A percentile compares a stretch with the other conserved stretches of the same genome.
These are phyloP conservation scores for Dictyophora rubrovolvata DNA, from an alignment of 768 basidiomycete species.

Conservation along the genomic window DNA sequence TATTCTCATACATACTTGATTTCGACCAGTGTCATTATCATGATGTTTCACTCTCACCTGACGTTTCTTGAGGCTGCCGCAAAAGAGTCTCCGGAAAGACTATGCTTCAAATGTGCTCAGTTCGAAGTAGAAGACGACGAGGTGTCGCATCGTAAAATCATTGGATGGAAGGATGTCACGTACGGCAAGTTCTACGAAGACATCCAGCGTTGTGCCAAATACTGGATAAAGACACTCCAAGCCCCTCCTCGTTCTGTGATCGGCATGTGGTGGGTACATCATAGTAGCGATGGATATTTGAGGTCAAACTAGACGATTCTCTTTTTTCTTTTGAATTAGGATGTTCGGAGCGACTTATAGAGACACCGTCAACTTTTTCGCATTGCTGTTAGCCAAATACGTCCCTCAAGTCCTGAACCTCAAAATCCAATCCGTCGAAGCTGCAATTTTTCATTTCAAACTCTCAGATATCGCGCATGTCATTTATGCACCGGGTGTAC, in stretches of 20 bases:
- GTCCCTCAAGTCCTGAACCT: not conserved
- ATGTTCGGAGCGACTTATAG: not conserved
- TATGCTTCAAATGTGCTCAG: not conserved
- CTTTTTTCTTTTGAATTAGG: not conserved
- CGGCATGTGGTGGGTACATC: constrained; percentile 56
- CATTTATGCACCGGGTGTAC: not conserved
- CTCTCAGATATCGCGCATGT: not conserved
- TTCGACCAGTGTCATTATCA: too few relatives aligned
- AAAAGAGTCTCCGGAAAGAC: not conserved
- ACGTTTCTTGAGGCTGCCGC: not conserved
- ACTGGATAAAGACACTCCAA: constrained; percentile 20
- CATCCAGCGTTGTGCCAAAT: constrained; percentile 54
- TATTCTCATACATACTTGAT: too few relatives aligned
- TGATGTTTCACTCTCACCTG: not conserved
- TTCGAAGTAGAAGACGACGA: not conserved
- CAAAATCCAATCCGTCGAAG: not conserved
- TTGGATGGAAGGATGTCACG: constrained; percentile 50
- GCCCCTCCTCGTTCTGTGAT: constrained; percentile 50
- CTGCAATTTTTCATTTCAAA: not conserved
- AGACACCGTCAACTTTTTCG: not conserved
- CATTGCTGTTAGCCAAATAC: not conserved
- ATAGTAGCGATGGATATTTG: not conserved
- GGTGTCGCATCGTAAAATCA: constrained; percentile 24
- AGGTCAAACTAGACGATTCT: too few relatives aligned
- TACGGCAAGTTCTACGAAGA: constrained; percentile 55